Evolutionary conservation across 371 early-diverging fungal species (phyloP).

Genomic region (Saksenaea vasiformis): DNA sequence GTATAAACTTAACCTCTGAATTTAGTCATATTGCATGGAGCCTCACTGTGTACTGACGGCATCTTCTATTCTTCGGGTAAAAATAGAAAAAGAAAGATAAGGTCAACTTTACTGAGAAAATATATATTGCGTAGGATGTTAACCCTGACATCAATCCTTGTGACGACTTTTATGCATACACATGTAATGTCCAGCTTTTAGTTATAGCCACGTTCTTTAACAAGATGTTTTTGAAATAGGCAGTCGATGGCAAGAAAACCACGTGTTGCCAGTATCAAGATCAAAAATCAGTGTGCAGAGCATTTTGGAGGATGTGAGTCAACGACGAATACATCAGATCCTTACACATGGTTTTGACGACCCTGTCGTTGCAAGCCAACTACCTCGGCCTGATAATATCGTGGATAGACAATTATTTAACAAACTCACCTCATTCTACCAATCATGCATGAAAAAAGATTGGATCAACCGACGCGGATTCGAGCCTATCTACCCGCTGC

Average conservation of each 20-base stretch:
- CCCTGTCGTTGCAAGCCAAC: not conserved
- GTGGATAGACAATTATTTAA: slow-evolving; percentile 43
- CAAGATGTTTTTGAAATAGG: slow-evolving; percentile 14
- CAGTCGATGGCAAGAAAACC: slow-evolving; percentile 34
- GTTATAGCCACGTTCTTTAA: not conserved
- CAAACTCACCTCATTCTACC: slow-evolving; percentile 50
- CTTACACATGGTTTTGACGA: slow-evolving; percentile 15
- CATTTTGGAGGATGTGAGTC: slow-evolving; percentile 14
- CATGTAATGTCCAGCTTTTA: slow-evolving; percentile 14
- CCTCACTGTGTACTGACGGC: slow-evolving; percentile 54
- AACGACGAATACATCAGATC: slow-evolving; percentile 21
- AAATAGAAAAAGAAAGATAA: not conserved
- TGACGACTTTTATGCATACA: slow-evolving; percentile 48
- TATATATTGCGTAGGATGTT: slow-evolving; percentile 34
- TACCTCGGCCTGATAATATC: slow-evolving; percentile 39
- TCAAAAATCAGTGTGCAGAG: slow-evolving; percentile 22
- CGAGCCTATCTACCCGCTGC: slow-evolving; percentile 37
- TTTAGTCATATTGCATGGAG: slow-evolving; percentile 36
- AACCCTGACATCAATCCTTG: slow-evolving; percentile 52
- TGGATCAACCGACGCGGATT: slow-evolving; percentile 33
- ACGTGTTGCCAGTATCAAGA: slow-evolving; percentile 27
- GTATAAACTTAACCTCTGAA: not conserved
- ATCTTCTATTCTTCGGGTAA: slow-evolving; percentile 42
- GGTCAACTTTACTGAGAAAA: not conserved
- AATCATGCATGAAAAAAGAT: slow-evolving; percentile 57